A percentile compares a stretch with the other conserved stretches of the same genome.
Evolutionary conservation across 2,329 filamentous ascomycete species (phyloP).

Genomic region (Neonectria coccinea): DNA sequence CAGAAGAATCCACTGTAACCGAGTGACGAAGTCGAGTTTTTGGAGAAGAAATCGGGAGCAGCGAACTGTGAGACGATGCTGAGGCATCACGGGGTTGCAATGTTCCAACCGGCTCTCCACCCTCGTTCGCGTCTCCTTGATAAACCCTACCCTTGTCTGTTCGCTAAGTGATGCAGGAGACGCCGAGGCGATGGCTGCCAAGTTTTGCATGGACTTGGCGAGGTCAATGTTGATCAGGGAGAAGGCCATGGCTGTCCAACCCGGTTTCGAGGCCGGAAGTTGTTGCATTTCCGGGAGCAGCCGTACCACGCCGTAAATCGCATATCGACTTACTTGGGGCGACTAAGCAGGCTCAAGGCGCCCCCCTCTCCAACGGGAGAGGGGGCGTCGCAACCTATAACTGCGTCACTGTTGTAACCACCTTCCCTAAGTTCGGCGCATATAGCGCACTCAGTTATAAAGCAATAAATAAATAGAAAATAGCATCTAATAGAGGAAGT

Average conservation of each 20-base stretch:
- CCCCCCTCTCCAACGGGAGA: no score
- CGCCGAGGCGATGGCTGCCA: neutral
- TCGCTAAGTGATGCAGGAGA: conserved; percentile 53
- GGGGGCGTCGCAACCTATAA: no score
- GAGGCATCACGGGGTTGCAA: conserved; percentile 63
- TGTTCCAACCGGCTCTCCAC: conserved; percentile 62
- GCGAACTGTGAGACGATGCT: conserved; percentile 40
- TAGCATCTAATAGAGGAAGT: no score
- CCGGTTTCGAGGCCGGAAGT: conserved; percentile 58
- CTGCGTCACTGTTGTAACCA: no score
- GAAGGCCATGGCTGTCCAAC: conserved; percentile 57
- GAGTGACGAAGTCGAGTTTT: conserved; percentile 48
- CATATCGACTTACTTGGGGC: no score
- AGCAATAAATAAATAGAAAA: no score
- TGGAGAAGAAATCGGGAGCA: conserved; percentile 40
- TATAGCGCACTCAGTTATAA: no score
- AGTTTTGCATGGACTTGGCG: conserved; percentile 2
- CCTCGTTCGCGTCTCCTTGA: conserved; percentile 13
- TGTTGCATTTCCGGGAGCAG: conserved; percentile 57
- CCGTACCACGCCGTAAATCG: no score
- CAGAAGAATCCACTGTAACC: conserved; percentile 39
- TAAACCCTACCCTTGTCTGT: conserved; percentile 45
- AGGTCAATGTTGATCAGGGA: conserved; percentile 9
- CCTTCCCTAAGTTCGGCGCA: no score
- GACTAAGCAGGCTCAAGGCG: no score